Conservation (phyloP, 352 stramenopile genomes). For the Saprolegnia parasitica region DNA sequence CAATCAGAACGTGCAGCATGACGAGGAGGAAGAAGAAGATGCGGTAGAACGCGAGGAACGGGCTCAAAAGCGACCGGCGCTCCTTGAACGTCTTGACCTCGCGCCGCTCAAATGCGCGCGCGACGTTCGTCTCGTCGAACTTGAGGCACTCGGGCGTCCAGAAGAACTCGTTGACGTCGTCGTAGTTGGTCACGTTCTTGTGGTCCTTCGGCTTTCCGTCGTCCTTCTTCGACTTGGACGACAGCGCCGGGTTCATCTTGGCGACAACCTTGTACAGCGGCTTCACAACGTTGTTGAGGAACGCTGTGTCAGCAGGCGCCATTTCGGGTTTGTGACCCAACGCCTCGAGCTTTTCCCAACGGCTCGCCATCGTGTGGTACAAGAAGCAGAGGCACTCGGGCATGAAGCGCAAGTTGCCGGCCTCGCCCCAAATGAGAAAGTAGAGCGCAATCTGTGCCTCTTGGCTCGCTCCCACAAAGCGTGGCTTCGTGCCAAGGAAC, state of each 20-base stretch:
- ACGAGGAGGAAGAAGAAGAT: constrained; percentile 81
- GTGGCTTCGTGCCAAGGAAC: constrained; percentile 84
- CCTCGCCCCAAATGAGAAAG: constrained; percentile 82
- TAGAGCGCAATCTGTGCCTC: constrained; percentile 71
- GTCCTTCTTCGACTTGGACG: constrained; percentile 25
- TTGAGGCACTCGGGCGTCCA: constrained; percentile 68
- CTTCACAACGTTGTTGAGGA: constrained; percentile 63
- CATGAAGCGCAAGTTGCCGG: constrained; percentile 83
- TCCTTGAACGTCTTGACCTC: constrained; percentile 87
- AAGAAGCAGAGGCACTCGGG: constrained; percentile 86
- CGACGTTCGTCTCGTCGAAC: constrained; percentile 80
- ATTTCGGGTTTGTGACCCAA: constrained; percentile 30
- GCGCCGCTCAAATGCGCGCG: constrained; percentile 54
- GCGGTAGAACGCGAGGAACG: constrained; percentile 73
- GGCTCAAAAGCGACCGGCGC: constrained; percentile 82
- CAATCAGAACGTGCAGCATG: constrained; percentile 65
- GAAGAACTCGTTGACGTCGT: constrained; percentile 90
- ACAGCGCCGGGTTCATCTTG: constrained; percentile 55
- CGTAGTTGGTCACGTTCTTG: constrained; percentile 87
- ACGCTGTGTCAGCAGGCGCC: constrained; percentile 50
- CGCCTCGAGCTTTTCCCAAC: constrained; percentile 64
- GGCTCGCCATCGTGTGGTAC: constrained; percentile 73
- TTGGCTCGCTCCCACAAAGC: constrained; percentile 57
- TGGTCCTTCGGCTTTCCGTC: constrained; percentile 41
- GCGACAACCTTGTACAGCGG: constrained; percentile 74